phyloP scores from a whole-genome alignment of 352 stramenopile genomes.

The Phytophthora multivora region DNA sequence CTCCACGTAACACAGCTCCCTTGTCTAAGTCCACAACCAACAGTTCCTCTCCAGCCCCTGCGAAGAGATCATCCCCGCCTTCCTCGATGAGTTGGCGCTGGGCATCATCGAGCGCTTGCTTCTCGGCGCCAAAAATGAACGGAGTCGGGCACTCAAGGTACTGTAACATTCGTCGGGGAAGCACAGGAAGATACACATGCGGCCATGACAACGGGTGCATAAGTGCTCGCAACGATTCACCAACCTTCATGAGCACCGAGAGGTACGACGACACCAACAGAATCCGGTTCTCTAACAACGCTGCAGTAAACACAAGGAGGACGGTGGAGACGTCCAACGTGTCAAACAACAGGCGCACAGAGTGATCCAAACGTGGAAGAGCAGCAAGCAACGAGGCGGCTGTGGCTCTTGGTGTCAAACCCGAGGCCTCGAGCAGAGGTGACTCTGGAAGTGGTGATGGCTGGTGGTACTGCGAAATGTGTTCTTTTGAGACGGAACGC shows the following conservation, averaged over 20 bases:
- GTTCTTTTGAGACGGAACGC: constrained; percentile 66
- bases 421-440: constrained; percentile 37
- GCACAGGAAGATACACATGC: constrained; percentile 85
- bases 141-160: constrained; percentile 87
- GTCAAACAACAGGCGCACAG: constrained; percentile 79
- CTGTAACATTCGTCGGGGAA: constrained; percentile 79
- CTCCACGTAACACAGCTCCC: constrained; percentile 52
- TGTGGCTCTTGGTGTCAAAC: constrained; percentile 35
- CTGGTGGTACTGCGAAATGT: constrained; percentile 60
- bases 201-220: constrained; percentile 88
- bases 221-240: constrained; percentile 78
- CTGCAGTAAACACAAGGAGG: constrained; percentile 75
- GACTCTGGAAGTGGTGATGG: constrained; percentile 39
- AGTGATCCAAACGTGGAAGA: constrained; percentile 75
- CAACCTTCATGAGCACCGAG: constrained; percentile 83
- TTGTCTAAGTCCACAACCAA: constrained; percentile 80
- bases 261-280: constrained; percentile 82
- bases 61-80: constrained; percentile 53
- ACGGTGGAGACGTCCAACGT: constrained; percentile 78
- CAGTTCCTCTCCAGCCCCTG: constrained; percentile 59
- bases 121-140: constrained; percentile 85
- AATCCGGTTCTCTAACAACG: constrained; percentile 83
- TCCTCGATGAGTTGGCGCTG: constrained; percentile 49
- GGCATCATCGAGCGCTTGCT: constrained; percentile 59
- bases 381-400: constrained; percentile 43